Evolutionary conservation across 805 yeast genomes (phyloP).

Genomic region (Suhomyces canberraensis): DNA sequence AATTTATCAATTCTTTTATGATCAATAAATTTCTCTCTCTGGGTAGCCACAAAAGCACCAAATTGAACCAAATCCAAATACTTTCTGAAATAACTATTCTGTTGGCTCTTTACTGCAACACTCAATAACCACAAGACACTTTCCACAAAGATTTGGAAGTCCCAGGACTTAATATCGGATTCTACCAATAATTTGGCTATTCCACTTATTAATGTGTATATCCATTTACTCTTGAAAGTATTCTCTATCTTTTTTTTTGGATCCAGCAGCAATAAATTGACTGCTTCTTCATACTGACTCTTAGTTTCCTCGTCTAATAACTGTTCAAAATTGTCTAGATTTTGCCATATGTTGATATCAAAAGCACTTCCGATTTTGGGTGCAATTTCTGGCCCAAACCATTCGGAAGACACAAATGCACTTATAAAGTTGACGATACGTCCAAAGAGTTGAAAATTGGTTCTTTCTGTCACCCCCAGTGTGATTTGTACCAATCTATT

Average conservation of each 20-base stretch:
- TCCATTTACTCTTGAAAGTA: conserved; percentile 8
- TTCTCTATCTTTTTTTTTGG: conserved; percentile 1
- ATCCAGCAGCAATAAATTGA: not conserved
- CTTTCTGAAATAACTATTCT: not conserved
- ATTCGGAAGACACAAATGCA: conserved; percentile 12
- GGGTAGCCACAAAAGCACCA: not conserved
- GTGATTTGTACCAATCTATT: conserved; percentile 25
- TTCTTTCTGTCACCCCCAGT: conserved; percentile 1
- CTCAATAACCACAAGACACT: not conserved
- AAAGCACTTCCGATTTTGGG: conserved; percentile 25
- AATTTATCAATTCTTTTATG: not conserved
- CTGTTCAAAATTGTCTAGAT: conserved; percentile 9
- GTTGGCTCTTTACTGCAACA: not conserved
- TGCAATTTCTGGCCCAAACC: conserved; percentile 13
- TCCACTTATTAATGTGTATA: conserved; percentile 1
- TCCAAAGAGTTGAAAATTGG: conserved; percentile 15
- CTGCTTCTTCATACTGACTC: not conserved
- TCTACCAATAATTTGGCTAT: not conserved
- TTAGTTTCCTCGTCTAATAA: conserved; percentile 1
- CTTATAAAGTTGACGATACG: conserved; percentile 6
- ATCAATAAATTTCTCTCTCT: not conserved
- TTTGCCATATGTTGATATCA: conserved; percentile 31
- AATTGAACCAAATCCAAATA: not conserved
- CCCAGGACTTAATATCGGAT: not conserved
- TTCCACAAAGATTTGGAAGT: not conserved